Evolutionary conservation across 495 filamentous ascomycete genomes (phyloP), one percentile per base, ranked within the genome.

Genomic region (Jackrogersella minutella): DNA sequence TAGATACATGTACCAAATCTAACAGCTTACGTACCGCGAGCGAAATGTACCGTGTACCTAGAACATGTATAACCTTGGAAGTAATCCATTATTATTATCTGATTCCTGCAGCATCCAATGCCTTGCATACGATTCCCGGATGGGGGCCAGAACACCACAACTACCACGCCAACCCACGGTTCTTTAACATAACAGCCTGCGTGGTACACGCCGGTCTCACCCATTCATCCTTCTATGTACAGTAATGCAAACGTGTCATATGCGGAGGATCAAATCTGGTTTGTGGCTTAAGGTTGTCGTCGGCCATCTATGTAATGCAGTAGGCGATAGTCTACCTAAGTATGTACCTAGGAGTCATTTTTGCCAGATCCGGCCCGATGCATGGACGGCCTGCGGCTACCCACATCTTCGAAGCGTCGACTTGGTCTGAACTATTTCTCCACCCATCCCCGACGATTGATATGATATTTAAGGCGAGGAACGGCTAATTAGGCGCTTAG

Each of bases 121-220:
- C 43, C 43, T 49, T 58, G 46, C 57, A 51, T 60, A 39, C 9
- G 46, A 51, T 51, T 39, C 43, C 44, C 57, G 57, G 24, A 11
- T 16, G 21, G 21, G 1, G 34, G 41, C 41, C 26, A 0, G 26
- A 5, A 11, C 19, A 24, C 24, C 41, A 26, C 22, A 46, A 19
- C 19, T 5, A 46, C 10, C 19, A n/a, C 2, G 10, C 10, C 10
- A 46, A 46, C 8, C 21, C 26, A 24, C 41, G 41, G 21, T 46
- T 21, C 41, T 46, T 46, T 21, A 26, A 5, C 41, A 46, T n/a
- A 4, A 46, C 11, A 9, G 26, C n/a, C n/a, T n/a, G n/a, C n/a
- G n/a, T n/a, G 11, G 14, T 22, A 37, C 9, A 3, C 22, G 19
- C 31, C 19, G 33, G 7, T 16, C 11, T 39, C 17, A 28, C 17